phyloP scores from a whole-genome alignment of 176 grass and related monocot genomes.

The Cymbopogon citratus region DNA sequence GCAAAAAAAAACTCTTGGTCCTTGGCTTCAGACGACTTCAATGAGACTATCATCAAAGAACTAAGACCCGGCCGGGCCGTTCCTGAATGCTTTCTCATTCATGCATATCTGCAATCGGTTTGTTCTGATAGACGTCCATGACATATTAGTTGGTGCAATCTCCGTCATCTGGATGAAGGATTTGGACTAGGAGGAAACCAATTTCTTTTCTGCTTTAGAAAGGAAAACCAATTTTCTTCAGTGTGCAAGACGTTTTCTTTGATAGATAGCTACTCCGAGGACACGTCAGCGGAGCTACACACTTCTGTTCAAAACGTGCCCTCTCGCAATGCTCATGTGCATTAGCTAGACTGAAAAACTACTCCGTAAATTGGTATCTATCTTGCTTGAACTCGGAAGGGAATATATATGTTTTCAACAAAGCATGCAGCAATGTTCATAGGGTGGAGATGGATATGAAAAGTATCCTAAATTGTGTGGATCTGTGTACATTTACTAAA shows the following conservation, averaged over 20 bases:
- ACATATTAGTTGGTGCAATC: not conserved
- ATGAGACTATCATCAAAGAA: not conserved
- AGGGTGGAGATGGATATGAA: no score
- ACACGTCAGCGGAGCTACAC: not conserved
- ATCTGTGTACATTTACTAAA: no score
- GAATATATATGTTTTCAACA: no score
- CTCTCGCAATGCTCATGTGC: no score
- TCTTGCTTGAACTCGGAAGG: no score
- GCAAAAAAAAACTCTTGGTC: not conserved
- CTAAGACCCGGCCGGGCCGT: no score
- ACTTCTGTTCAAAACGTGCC: no score
- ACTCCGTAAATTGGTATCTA: no score
- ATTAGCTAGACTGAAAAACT: no score
- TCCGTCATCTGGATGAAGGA: not conserved
- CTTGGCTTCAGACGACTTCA: not conserved
- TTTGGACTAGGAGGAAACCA: not conserved
- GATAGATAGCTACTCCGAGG: not conserved
- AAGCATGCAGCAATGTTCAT: no score
- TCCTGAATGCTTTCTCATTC: not conserved
- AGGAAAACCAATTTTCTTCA: not conserved
- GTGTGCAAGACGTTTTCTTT: not conserved
- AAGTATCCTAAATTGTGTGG: no score
- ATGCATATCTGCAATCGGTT: not conserved
- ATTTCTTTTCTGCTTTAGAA: no score
- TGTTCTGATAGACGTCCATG: not conserved